Percentiles rank a stretch among this genome's conserved stretches.
Conservation (phyloP, 2,329 filamentous ascomycete genomes). For the Talaromyces verruculosus region DNA sequence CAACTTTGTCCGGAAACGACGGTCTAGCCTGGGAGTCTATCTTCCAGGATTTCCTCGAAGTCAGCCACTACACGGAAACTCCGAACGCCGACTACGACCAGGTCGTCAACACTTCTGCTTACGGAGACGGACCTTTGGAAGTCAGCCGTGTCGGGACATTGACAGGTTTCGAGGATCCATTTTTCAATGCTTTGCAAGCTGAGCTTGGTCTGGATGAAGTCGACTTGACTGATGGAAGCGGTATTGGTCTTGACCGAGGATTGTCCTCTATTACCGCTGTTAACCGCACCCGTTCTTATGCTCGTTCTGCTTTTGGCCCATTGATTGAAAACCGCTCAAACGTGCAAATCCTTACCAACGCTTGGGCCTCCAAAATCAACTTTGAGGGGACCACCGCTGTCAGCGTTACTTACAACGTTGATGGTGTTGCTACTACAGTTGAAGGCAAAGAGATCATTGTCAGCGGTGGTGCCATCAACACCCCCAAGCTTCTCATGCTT, state of each 20-base stretch:
- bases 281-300: constrained; percentile 1
- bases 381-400: background rate
- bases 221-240: background rate
- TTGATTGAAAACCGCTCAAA: background rate
- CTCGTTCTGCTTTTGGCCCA: background rate
- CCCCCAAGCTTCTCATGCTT: constrained; percentile 39
- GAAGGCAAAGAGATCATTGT: constrained; percentile 44
- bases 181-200: background rate
- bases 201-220: constrained; percentile 1
- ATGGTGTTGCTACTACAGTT: background rate
- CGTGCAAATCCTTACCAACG: background rate
- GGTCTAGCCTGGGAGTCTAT: constrained; percentile 22
- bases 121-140: background rate
- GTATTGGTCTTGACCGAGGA: background rate
- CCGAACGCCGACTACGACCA: background rate
- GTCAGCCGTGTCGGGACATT: background rate
- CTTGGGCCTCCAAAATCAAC: background rate
- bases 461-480: constrained; percentile 46
- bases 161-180: background rate
- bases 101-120: background rate
- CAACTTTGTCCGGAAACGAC: constrained; percentile 24
- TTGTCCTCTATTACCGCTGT: background rate
- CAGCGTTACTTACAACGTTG: background rate
- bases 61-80: background rate
- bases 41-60: background rate